phyloP scores from a whole-genome alignment of 768 basidiomycete species.

The Pleurotus djamor region DNA sequence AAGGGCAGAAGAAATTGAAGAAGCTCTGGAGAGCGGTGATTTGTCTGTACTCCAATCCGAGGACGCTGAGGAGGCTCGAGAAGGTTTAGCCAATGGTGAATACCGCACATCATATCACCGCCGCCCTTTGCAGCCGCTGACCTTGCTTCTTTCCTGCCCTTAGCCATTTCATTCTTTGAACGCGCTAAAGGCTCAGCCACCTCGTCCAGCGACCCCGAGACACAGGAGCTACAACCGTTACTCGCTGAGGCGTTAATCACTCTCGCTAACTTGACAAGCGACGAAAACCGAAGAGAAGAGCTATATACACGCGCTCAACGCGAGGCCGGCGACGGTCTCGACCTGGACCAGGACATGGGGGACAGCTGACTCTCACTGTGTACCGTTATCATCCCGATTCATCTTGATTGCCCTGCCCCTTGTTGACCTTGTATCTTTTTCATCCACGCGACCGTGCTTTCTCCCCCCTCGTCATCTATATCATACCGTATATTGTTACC shows the following conservation, averaged over 20 bases:
- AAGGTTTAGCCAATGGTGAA: conserved; percentile 34
- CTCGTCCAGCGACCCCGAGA: conserved; percentile 14
- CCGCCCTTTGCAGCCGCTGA: background rate
- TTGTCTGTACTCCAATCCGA: conserved; percentile 33
- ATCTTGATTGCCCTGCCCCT: background rate
- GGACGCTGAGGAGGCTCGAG: conserved; percentile 56
- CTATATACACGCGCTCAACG: conserved; percentile 49
- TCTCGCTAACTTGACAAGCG: conserved; percentile 55
- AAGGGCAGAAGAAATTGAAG: conserved; percentile 52
- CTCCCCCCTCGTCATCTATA: background rate
- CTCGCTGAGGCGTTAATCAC: conserved; percentile 57
- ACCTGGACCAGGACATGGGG: conserved; percentile 26
- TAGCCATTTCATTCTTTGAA: conserved; percentile 41
- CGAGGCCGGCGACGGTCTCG: conserved; percentile 40
- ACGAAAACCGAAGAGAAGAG: conserved; percentile 44
- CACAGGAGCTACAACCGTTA: conserved; percentile 22
- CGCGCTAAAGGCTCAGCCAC: conserved; percentile 28
- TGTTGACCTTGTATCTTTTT: background rate
- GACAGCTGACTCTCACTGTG: conserved; percentile 8
- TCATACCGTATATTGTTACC: background rate
- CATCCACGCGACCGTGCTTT: background rate
- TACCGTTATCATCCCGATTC: background rate
- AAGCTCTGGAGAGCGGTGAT: conserved; percentile 43
- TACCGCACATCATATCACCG: background rate
- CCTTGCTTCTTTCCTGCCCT: background rate